Evolutionary conservation across 768 basidiomycete species (phyloP), one percentile per base, ranked within the genome.

Genomic region (Tricholoma saponaceum): DNA sequence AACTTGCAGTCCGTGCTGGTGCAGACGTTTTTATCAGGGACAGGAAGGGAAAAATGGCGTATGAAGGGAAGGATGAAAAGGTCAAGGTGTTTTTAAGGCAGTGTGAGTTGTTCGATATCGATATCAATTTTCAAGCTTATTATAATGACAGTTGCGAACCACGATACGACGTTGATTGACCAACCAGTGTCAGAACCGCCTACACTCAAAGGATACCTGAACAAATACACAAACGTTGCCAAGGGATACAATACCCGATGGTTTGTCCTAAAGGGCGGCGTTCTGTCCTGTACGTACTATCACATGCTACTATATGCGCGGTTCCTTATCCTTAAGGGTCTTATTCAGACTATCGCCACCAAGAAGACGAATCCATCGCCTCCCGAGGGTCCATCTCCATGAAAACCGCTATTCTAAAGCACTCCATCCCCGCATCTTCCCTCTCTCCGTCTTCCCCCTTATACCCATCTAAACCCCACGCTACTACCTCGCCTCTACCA

Each of bases 151-250:
- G 90, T 91, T 63, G 86, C 84, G 16, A 95, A 93, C 66, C 88
- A 87, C 39, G 90, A 95, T 63, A 84, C 83, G 37, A 83, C 85
- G 0, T 75, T 93, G 1, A 80, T 94, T 9, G 77, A 80, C 0
- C 62, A 70, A 6, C 72, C 76, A 0, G 51, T 67, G 1, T 74
- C 76, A 0, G 83, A 85, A 50, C 83, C 87, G 1, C 85, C 88
- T 0, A 70, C 77, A 2, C 70, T 92, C 56, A 85, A 83, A 60
- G 92, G 91, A 0, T 92, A 92, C 66, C 74, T 93, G 18, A 92
- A 90, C 70, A 98, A 98, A 70, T 97, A 95, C 67, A 86, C 89
- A 1, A 98, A 97, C 63, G 90, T 97, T 37, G 92, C 92, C 0
- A 87, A 85, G 63, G 95, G 95, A 0, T 96, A 94, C 68, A 86